Conservation (phyloP, 2,329 filamentous ascomycete genomes). For the Cyphellophora attinorum region DNA sequence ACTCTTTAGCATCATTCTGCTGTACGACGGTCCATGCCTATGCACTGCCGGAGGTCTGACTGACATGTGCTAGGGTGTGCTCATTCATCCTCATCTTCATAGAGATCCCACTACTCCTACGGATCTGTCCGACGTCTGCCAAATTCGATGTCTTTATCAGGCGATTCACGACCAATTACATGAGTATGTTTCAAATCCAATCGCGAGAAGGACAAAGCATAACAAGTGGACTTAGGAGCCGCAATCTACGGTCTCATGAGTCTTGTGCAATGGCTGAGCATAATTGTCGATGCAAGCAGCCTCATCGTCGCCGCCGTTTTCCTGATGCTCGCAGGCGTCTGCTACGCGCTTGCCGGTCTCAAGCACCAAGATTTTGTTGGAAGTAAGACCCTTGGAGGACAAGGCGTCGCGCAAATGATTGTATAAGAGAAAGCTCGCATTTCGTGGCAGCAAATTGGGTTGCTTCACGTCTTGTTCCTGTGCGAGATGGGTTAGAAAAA, state of each 20-base stretch:
- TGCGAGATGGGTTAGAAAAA: too few species aligned
- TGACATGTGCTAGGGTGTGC: conserved; percentile 44
- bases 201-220: conserved; percentile 24
- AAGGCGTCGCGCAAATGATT: conserved; percentile 36
- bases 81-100: conserved; percentile 71
- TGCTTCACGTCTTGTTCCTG: too few species aligned
- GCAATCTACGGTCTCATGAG: conserved; percentile 76
- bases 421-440: conserved; percentile 8
- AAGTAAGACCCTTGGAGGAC: conserved; percentile 92
- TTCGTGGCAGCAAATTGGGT: too few species aligned
- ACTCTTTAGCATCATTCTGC: conserved; percentile 48
- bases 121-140: conserved; percentile 91
- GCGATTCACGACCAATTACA: conserved; percentile 90
- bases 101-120: conserved; percentile 86
- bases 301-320: conserved; percentile 81
- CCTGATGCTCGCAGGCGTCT: conserved; percentile 63
- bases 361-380: conserved; percentile 37
- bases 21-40: conserved; percentile 36
- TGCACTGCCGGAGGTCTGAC: neutral
- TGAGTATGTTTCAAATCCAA: conserved; percentile 32
- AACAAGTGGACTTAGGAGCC: conserved; percentile 56
- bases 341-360: conserved; percentile 52
- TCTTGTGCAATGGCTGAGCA: conserved; percentile 73
- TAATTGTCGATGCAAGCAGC: conserved; percentile 54
- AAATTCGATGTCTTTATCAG: conserved; percentile 85